phyloP scores from a whole-genome alignment of 2,329 filamentous ascomycete species.

The Pseudocercospora pini-densiflorae region DNA sequence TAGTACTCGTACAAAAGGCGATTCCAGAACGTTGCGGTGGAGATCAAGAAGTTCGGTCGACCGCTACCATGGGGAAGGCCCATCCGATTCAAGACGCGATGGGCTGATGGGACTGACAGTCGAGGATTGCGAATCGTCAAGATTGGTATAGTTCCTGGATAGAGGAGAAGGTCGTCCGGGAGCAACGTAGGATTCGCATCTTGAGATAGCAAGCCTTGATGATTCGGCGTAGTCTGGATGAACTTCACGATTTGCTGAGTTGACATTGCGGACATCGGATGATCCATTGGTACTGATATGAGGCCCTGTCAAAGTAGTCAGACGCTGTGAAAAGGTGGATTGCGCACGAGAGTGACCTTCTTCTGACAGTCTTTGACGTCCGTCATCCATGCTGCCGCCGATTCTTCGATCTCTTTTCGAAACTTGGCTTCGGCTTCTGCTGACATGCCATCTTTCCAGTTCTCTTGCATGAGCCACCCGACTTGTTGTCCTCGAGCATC shows the following conservation, averaged over 20 bases:
- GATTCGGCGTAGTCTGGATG: background rate
- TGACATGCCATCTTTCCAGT: conserved; percentile 13
- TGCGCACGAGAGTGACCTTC: background rate
- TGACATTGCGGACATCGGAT: background rate
- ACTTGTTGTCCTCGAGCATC: conserved; percentile 19
- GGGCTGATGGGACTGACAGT: conserved; percentile 45
- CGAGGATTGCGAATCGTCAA: conserved; percentile 41
- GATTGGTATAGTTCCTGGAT: conserved; percentile 15
- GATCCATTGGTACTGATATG: background rate
- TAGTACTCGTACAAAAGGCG: conserved; percentile 45
- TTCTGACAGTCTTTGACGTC: background rate
- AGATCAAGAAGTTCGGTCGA: conserved; percentile 26
- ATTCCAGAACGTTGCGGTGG: conserved; percentile 40
- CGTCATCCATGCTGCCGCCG: background rate
- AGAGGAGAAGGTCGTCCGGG: conserved; percentile 44
- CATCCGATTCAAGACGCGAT: conserved; percentile 33
- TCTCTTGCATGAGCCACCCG: conserved; percentile 12
- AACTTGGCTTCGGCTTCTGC: conserved; percentile 6
- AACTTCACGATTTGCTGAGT: background rate
- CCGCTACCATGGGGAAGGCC: conserved; percentile 18
- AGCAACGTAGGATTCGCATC: conserved; percentile 36
- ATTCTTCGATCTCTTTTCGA: background rate
- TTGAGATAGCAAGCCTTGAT: background rate
- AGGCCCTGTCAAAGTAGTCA: background rate
- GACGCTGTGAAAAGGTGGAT: background rate